Evolutionary conservation across 441 rosid genomes (phyloP).

Genomic region (Gossypium lobatum): DNA sequence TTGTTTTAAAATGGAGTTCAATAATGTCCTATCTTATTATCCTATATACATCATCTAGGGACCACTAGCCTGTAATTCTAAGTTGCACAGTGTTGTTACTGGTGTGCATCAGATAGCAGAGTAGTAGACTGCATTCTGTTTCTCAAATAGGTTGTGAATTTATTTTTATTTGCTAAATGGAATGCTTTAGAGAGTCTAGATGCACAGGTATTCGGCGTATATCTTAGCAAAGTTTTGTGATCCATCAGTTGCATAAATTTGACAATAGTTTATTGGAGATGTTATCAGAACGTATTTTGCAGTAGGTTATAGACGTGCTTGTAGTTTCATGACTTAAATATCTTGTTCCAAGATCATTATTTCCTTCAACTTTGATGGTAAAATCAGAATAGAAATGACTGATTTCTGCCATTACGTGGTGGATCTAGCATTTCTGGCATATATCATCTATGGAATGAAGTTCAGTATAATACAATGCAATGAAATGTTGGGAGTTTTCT

Average conservation of each 20-base stretch:
- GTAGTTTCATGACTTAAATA: not conserved
- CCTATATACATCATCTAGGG: not conserved
- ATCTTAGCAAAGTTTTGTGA: too few species aligned
- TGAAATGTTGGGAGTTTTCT: not conserved
- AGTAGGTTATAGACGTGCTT: not conserved
- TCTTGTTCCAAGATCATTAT: not conserved
- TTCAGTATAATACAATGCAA: not conserved
- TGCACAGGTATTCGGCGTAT: too few species aligned
- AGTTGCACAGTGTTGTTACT: not conserved
- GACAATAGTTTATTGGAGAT: not conserved
- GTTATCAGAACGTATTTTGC: not conserved
- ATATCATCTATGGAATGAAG: conserved; percentile 2
- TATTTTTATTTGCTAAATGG: too few species aligned
- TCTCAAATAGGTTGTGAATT: too few species aligned
- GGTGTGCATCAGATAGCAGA: not conserved
- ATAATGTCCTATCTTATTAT: not conserved
- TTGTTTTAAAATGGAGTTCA: not conserved
- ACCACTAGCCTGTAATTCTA: not conserved
- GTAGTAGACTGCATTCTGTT: not conserved
- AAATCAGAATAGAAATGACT: not conserved
- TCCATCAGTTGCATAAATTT: not conserved
- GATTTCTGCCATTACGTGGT: not conserved
- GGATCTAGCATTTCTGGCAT: not conserved
- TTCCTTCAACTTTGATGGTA: not conserved
- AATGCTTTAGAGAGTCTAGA: too few species aligned